Conservation (phyloP, 768 basidiomycete genomes). For the Pleurotus giganteus region DNA sequence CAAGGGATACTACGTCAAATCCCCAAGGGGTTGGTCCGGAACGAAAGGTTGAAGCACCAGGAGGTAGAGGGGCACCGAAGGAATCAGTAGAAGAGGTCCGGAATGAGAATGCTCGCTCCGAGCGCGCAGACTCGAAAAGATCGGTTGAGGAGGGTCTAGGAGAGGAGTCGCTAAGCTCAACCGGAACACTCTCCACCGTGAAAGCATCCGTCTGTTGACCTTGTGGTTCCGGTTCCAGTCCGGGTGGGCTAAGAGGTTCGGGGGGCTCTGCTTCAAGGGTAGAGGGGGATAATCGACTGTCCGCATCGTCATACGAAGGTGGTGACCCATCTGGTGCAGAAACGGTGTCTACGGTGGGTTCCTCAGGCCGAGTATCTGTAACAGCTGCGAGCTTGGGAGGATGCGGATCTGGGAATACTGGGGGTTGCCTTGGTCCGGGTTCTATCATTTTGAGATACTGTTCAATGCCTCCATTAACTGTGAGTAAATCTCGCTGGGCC, state of each 20-base stretch:
- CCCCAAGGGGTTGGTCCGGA: conserved; percentile 45
- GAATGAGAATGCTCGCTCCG: conserved; percentile 34
- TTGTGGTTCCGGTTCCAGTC: too few relatives aligned
- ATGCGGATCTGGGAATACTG: not conserved
- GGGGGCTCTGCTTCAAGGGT: not conserved
- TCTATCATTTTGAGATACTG: conserved; percentile 62
- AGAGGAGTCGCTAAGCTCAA: not conserved
- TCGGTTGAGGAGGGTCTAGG: not conserved
- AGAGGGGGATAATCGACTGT: not conserved
- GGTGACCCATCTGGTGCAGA: not conserved
- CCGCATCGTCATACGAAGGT: not conserved
- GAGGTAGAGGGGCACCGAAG: conserved; percentile 42
- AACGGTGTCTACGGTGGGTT: not conserved
- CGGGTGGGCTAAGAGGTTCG: not conserved
- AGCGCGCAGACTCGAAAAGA: not conserved
- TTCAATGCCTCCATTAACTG: conserved; percentile 62
- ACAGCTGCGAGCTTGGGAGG: not conserved
- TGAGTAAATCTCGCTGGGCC: conserved; percentile 59
- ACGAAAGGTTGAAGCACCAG: conserved; percentile 34
- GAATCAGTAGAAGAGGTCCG: conserved; percentile 51
- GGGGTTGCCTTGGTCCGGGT: conserved; percentile 19
- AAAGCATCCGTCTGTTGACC: not conserved
- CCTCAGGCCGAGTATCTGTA: not conserved
- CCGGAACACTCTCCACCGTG: not conserved
- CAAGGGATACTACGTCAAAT: conserved; percentile 74